These are phyloP conservation scores for Metschnikowia kunwiensis DNA, from an alignment of 805 yeast species.

Conservation along the genomic window DNA sequence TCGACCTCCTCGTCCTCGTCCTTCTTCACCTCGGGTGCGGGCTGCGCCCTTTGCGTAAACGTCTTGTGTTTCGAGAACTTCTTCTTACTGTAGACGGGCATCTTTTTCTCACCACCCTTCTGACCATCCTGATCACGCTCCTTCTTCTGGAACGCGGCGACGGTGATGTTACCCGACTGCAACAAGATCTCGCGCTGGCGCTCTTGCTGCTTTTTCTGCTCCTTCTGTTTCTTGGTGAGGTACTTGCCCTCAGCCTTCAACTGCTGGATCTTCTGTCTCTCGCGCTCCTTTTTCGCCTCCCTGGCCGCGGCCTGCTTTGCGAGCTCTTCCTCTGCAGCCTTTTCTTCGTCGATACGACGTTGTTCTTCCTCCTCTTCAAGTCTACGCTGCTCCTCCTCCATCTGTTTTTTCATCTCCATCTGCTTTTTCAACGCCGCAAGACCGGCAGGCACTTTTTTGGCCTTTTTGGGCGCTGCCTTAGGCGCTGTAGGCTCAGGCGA, in stretches of 20 bases:
- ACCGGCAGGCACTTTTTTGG: constrained; percentile 85
- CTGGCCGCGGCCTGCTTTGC: constrained; percentile 57
- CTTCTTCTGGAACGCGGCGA: constrained; percentile 62
- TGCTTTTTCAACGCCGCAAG: constrained; percentile 88
- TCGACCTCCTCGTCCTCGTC: constrained; percentile 25
- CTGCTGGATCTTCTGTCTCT: constrained; percentile 81
- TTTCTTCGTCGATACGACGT: constrained; percentile 50
- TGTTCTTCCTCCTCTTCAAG: constrained; percentile 66
- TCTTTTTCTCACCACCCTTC: constrained; percentile 46
- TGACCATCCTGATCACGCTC: constrained; percentile 14
- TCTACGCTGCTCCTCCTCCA: constrained; percentile 77
- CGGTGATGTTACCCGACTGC: constrained; percentile 65
- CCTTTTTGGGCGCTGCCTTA: constrained; percentile 39
- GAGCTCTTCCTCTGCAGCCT: constrained; percentile 56
- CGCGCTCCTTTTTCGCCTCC: constrained; percentile 78
- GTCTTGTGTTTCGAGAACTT: constrained; percentile 52
- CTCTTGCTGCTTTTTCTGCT: constrained; percentile 80
- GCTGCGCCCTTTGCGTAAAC: constrained; percentile 25
- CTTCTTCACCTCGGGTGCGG: constrained; percentile 15
- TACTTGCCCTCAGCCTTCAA: constrained; percentile 95
- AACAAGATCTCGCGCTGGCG: constrained; percentile 85
- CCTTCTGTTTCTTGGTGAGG: constrained; percentile 91
- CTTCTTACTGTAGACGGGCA: constrained; percentile 68
- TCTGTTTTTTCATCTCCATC: constrained; percentile 80
- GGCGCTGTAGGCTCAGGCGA: constrained; percentile 35